phyloP scores from a whole-genome alignment of 768 basidiomycete genomes.

The Termitomyces bulborhizus region DNA sequence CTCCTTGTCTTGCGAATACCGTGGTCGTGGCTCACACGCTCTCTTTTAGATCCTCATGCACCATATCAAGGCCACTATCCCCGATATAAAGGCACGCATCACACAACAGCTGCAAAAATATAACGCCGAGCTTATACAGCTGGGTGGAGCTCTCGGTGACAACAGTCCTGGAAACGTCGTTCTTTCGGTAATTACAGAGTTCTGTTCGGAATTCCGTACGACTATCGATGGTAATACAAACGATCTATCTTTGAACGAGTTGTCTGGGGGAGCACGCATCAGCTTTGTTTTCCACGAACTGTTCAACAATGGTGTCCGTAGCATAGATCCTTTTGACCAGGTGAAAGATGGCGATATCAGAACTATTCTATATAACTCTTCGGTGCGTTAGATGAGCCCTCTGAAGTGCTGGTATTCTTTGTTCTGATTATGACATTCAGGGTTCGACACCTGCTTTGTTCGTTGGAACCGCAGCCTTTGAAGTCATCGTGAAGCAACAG shows the following conservation, averaged over 20 bases:
- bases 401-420: not conserved
- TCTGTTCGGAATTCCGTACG: constrained; percentile 93
- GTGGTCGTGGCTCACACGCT: not conserved
- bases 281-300: constrained; percentile 98
- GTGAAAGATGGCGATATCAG: constrained; percentile 98
- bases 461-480: constrained; percentile 95
- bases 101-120: constrained; percentile 86
- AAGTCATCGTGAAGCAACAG: constrained; percentile 98
- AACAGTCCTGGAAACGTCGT: constrained; percentile 86
- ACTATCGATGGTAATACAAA: constrained; percentile 97
- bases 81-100: constrained; percentile 96
- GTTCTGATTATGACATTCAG: constrained; percentile 25
- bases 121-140: constrained; percentile 71
- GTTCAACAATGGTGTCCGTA: constrained; percentile 94
- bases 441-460: constrained; percentile 96
- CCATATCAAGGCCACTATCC: constrained; percentile 95
- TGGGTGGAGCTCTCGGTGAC: constrained; percentile 87
- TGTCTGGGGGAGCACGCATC: constrained; percentile 98
- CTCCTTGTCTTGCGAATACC: constrained; percentile 15
- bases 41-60: constrained; percentile 88
- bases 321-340: constrained; percentile 97
- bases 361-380: constrained; percentile 94
- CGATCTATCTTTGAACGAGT: constrained; percentile 90
- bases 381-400: constrained; percentile 47
- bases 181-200: constrained; percentile 96